Evolutionary conservation across 768 basidiomycete species (phyloP), one percentile per base, ranked within the genome.

Genomic region (Leccinum incarnatum): DNA sequence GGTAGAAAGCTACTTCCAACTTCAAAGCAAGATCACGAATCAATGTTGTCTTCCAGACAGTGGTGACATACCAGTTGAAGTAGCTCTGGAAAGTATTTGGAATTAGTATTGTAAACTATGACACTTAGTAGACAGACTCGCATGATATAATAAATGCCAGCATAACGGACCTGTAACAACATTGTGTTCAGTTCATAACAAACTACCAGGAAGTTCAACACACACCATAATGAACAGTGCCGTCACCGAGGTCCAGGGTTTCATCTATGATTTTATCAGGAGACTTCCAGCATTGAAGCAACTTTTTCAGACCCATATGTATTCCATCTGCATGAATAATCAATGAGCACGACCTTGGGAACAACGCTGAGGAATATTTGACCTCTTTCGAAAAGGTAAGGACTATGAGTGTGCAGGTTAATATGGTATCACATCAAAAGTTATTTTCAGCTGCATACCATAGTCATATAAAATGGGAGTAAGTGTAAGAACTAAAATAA

Each of bases 111-210:
- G 27, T 17, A 34, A 14, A 29, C n/a, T 2, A 17, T 4, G 23
- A 45, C 56, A 27, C 27, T 27, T 27, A 7, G 27, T 27, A 27
- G 27, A 27, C 7, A n/a, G 17, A 14, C 27, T 30, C 45, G 62
- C 64, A 37, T n/a, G 21, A 51, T 29, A 6, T 11, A n/a, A 12
- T 49, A 59, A 29, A 59, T 57, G 12, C 65, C 60, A 5, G 14
- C 23, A 23, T 66, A 66, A 19, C 64, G 64, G 27, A 51, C 25
- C 65, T 65, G 30, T 23, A 9, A 19, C 8, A 3, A 21, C 0
- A 27, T 27, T 27, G 36, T 19, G 40, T 27, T 27, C 27, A 27
- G 21, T 30, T 17, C 25, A 12, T 8, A 9, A 12, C 3, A 8
- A 27, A 12, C 1, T 27, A 27, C 7, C 27, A 1, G 15, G 12